Conservation (phyloP, 2,329 filamentous ascomycete genomes). For the Ceratocystis alfenasii region DNA sequence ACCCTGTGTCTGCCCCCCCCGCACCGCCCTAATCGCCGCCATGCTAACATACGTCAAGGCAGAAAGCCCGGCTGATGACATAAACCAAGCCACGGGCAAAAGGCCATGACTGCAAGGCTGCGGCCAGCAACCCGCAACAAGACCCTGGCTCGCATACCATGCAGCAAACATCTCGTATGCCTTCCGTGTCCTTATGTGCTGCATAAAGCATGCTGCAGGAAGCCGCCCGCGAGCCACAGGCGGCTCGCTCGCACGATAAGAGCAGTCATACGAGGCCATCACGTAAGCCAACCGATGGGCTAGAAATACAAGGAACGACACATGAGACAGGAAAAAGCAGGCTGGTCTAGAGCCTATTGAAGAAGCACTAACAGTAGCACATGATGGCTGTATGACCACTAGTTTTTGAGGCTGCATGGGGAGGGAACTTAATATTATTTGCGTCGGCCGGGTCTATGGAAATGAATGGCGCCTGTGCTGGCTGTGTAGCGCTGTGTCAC, state of each 20-base stretch:
- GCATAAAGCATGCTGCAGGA: slow-evolving; percentile 5
- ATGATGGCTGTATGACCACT: neutral
- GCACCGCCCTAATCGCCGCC: too few relatives aligned
- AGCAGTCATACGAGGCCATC: neutral
- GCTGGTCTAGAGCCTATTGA: neutral
- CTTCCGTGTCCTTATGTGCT: neutral
- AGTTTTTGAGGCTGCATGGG: neutral
- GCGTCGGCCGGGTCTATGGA: neutral
- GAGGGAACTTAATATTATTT: neutral
- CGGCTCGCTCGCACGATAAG: neutral
- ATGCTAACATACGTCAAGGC: neutral
- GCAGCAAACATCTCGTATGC: neutral
- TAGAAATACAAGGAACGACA: neutral
- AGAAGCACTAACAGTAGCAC: neutral
- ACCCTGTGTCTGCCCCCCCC: too few relatives aligned
- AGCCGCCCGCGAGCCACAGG: neutral
- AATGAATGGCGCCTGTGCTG: neutral
- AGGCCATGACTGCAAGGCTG: neutral
- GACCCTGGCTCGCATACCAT: neutral
- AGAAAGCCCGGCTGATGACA: slow-evolving; percentile 9
- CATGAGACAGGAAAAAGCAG: neutral
- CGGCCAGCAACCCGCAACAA: neutral
- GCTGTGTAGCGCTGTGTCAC: neutral
- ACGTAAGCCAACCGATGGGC: neutral
- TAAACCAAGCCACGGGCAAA: neutral